These are phyloP conservation scores for Pichia sp. DNA, from an alignment of 1,139 yeast genomes.

Conservation along the genomic window DNA sequence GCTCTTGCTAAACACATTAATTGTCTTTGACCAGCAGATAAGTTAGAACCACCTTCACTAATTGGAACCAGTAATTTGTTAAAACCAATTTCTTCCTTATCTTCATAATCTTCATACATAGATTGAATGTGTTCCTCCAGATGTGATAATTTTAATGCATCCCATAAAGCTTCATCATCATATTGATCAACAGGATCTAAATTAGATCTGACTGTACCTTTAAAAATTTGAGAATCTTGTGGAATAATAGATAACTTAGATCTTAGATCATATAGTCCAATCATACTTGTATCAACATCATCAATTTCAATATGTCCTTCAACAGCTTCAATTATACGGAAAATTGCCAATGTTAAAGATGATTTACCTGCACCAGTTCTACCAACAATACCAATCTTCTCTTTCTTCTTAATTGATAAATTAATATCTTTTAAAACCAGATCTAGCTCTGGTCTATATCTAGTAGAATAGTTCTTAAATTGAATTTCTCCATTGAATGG, in stretches of 20 bases:
- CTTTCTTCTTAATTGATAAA: constrained; percentile 63
- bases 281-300: constrained; percentile 54
- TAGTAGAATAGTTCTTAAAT: constrained; percentile 72
- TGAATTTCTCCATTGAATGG: constrained; percentile 69
- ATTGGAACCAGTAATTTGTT: constrained; percentile 51
- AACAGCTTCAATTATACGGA: constrained; percentile 81
- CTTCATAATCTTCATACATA: constrained; percentile 39
- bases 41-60: constrained; percentile 78
- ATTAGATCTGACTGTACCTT: constrained; percentile 83
- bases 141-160: constrained; percentile 78
- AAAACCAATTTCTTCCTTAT: constrained; percentile 23
- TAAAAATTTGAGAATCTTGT: constrained; percentile 94
- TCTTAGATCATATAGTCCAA: constrained; percentile 82
- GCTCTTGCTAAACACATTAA: constrained; percentile 90
- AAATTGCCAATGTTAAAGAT: constrained; percentile 80
- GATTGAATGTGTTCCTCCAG: constrained; percentile 63
- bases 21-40: constrained; percentile 90
- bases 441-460: constrained; percentile 80
- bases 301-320: constrained; percentile 74
- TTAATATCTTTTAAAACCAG: constrained; percentile 69
- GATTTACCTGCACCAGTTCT: constrained; percentile 98
- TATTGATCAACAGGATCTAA: constrained; percentile 74
- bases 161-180: constrained; percentile 78
- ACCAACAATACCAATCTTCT: constrained; percentile 92
- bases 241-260: constrained; percentile 87